Percentiles rank a stretch among this genome's conserved stretches.
phyloP scores from a whole-genome alignment of 306 rosid genomes.

The Acacia confusa region DNA sequence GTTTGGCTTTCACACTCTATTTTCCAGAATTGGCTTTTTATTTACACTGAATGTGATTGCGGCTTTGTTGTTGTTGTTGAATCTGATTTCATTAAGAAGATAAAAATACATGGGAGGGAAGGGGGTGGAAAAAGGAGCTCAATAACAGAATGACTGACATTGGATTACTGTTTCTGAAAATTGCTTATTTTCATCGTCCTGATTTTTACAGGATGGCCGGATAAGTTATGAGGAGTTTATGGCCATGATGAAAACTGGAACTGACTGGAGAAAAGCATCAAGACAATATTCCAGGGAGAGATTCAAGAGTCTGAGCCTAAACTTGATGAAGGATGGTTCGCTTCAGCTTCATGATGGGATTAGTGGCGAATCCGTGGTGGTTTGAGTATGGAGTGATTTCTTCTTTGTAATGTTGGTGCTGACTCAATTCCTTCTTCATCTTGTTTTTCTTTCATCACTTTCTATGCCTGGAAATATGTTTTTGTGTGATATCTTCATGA shows the following conservation, averaged over 20 bases:
- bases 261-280: conserved; percentile 99
- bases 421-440: conserved; percentile 32
- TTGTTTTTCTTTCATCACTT: conserved; percentile 21
- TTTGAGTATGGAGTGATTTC: conserved; percentile 45
- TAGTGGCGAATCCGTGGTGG: conserved; percentile 81
- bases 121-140: not conserved
- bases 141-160: not conserved
- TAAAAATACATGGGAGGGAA: not conserved
- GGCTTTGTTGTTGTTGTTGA: not conserved
- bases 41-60: conserved; percentile 9
- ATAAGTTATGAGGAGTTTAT: conserved; percentile 94
- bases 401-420: conserved; percentile 35
- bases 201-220: conserved; percentile 67
- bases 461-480: conserved; percentile 36
- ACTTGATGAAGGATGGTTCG: conserved; percentile 96
- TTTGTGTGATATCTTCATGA: conserved; percentile 39
- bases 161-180: not conserved
- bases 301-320: conserved; percentile 95
- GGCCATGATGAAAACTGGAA: conserved; percentile 99
- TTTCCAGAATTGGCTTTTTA: not conserved
- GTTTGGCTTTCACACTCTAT: conserved; percentile 48
- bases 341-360: conserved; percentile 89
- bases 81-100: not conserved
- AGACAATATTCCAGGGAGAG: conserved; percentile 98
- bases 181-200: conserved; percentile 1